phyloP scores from a whole-genome alignment of 1,139 yeast genomes.

The Petasospora fabianii region DNA sequence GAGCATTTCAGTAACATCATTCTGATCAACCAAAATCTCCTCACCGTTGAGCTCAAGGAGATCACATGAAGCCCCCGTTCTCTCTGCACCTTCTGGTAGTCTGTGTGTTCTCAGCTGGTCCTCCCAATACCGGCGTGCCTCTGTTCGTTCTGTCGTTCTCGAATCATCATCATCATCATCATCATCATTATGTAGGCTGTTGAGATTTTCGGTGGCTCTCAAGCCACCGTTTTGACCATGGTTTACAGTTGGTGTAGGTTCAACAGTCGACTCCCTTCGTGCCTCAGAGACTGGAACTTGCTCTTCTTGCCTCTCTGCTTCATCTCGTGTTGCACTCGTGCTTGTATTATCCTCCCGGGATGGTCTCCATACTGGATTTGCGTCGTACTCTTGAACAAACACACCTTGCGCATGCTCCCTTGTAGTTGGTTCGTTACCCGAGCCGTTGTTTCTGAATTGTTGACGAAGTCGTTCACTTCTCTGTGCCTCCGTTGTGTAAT shows the following conservation, averaged over 20 bases:
- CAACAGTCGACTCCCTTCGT: not conserved
- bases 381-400: slow-evolving; percentile 8
- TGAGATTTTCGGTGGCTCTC: too few species aligned
- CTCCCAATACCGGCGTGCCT: slow-evolving; percentile 4
- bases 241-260: too few species aligned
- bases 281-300: not conserved
- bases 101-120: slow-evolving; percentile 5
- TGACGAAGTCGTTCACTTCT: slow-evolving; percentile 24
- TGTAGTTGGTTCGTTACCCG: slow-evolving; percentile 9
- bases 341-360: not conserved
- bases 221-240: too few species aligned
- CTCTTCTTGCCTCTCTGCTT: not conserved
- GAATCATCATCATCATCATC: too few species aligned
- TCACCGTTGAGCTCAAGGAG: slow-evolving; percentile 4
- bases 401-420: slow-evolving; percentile 9
- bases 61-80: slow-evolving; percentile 21
- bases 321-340: not conserved
- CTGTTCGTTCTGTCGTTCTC: too few species aligned
- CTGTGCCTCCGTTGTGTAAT: slow-evolving; percentile 23
- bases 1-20: slow-evolving; percentile 6
- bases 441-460: slow-evolving; percentile 16
- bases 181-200: too few species aligned
- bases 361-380: not conserved
- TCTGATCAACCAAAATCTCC: slow-evolving; percentile 11
- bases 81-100: slow-evolving; percentile 4